Evolutionary conservation across 345 rosid genomes (phyloP).

Genomic region (Conringia planisiliqua): DNA sequence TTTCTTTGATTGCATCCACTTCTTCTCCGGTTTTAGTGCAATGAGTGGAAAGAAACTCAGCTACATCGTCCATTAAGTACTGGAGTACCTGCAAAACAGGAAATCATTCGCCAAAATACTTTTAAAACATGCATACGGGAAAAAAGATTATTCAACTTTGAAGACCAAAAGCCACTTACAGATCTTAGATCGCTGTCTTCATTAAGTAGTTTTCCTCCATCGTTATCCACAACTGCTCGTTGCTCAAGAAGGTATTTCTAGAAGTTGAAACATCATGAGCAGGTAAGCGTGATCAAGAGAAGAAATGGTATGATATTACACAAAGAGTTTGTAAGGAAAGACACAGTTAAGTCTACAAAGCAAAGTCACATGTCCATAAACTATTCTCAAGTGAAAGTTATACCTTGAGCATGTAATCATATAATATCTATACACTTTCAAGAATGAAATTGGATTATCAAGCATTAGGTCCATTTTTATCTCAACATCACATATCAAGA

Average conservation of each 20-base stretch:
- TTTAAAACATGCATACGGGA: slow-evolving; percentile 2
- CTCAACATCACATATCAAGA: not conserved
- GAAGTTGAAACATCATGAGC: slow-evolving; percentile 22
- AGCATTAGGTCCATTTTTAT: not conserved
- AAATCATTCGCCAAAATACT: slow-evolving; percentile 1
- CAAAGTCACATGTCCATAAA: not conserved
- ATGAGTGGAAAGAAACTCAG: slow-evolving; percentile 62
- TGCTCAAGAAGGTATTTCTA: slow-evolving; percentile 94
- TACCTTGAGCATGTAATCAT: not conserved
- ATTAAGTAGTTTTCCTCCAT: slow-evolving; percentile 84
- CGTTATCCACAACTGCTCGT: slow-evolving; percentile 73
- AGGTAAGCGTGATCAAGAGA: not conserved
- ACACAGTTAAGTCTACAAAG: slow-evolving; percentile 1
- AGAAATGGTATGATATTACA: not conserved
- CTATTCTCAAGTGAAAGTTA: not conserved
- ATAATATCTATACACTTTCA: not conserved
- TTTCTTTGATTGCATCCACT: slow-evolving; percentile 35
- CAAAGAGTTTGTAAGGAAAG: slow-evolving; percentile 1
- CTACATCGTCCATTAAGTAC: slow-evolving; percentile 81
- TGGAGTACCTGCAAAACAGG: slow-evolving; percentile 71
- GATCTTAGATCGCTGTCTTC: slow-evolving; percentile 94
- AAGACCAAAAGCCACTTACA: slow-evolving; percentile 50
- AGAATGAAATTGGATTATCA: not conserved
- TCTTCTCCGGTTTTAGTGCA: slow-evolving; percentile 36
- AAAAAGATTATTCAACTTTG: not conserved